Conservation (phyloP, 2,329 filamentous ascomycete species). For the Ceratocystis papillata region DNA sequence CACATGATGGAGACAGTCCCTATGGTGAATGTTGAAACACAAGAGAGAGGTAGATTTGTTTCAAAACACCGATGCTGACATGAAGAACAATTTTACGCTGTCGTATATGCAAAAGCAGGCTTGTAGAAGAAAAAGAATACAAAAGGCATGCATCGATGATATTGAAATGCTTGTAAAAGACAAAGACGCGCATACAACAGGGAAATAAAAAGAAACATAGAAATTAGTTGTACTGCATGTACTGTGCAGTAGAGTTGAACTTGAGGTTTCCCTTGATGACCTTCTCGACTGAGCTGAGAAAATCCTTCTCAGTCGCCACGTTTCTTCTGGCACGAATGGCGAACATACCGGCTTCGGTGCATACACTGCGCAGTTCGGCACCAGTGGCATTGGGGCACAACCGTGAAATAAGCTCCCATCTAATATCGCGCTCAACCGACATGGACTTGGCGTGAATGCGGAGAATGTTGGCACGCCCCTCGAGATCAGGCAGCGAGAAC, state of each 20-base stretch:
- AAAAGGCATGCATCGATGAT: conserved; percentile 8
- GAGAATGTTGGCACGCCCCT: conserved; percentile 93
- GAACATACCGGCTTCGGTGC: conserved; percentile 97
- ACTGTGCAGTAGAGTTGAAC: conserved; percentile 97
- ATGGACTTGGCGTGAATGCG: conserved; percentile 99
- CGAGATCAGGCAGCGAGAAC: conserved; percentile 92
- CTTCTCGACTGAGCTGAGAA: conserved; percentile 95
- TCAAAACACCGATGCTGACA: too few species aligned
- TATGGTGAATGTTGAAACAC: too few species aligned
- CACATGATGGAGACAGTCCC: too few species aligned
- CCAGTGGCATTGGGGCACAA: conserved; percentile 95
- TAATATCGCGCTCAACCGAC: conserved; percentile 96
- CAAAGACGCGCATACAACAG: conserved; percentile 7
- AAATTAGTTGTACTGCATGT: conserved; percentile 94
- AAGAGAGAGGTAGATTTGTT: too few species aligned
- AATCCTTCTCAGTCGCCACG: conserved; percentile 98
- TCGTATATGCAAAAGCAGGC: too few species aligned
- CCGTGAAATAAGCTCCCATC: conserved; percentile 96
- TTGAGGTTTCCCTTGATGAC: conserved; percentile 98
- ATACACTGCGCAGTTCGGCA: conserved; percentile 90
- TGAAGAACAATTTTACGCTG: too few species aligned
- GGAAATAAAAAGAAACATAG: conserved; percentile 14
- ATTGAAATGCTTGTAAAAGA: conserved; percentile 12
- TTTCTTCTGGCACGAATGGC: conserved; percentile 89
- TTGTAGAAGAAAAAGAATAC: neutral